Conservation (phyloP, 2,329 filamentous ascomycete species). For the Biscogniauxia mediterranea region DNA sequence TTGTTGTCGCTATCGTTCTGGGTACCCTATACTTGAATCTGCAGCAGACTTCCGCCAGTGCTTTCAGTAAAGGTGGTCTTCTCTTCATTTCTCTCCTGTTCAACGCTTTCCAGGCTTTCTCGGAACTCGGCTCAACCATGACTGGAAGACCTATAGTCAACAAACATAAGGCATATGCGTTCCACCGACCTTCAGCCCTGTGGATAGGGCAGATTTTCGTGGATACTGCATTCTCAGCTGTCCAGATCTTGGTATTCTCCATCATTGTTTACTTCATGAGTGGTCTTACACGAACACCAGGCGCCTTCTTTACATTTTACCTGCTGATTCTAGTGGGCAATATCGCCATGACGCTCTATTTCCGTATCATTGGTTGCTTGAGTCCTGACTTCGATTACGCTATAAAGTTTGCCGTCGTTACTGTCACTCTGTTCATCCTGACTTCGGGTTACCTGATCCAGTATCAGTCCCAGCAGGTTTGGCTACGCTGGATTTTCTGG, state of each 20-base stretch:
- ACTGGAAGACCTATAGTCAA: slow-evolving; percentile 73
- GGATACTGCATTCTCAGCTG: slow-evolving; percentile 69
- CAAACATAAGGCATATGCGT: slow-evolving; percentile 81
- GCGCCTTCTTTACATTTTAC: slow-evolving; percentile 76
- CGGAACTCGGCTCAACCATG: slow-evolving; percentile 75
- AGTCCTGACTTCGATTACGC: slow-evolving; percentile 84
- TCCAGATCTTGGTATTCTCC: slow-evolving; percentile 69
- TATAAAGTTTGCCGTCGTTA: slow-evolving; percentile 75
- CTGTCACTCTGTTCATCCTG: slow-evolving; percentile 79
- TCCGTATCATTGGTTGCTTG: slow-evolving; percentile 70
- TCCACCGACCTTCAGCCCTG: slow-evolving; percentile 76
- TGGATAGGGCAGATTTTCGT: slow-evolving; percentile 83
- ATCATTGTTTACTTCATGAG: slow-evolving; percentile 81
- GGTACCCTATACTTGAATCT: slow-evolving; percentile 78
- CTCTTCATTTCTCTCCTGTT: slow-evolving; percentile 79
- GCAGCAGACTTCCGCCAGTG: slow-evolving; percentile 62
- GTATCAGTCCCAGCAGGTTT: slow-evolving; percentile 70
- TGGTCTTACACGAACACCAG: slow-evolving; percentile 64
- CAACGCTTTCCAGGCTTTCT: slow-evolving; percentile 85
- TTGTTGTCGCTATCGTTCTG: slow-evolving; percentile 74
- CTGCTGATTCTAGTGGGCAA: slow-evolving; percentile 68
- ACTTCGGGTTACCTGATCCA: slow-evolving; percentile 84
- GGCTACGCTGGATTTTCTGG: slow-evolving; percentile 79
- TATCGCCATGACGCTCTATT: slow-evolving; percentile 73
- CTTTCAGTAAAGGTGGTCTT: slow-evolving; percentile 79